Base-by-base conservation (phyloP, 2,329 filamentous ascomycete genomes). In the Pyricularia sp. region DNA sequence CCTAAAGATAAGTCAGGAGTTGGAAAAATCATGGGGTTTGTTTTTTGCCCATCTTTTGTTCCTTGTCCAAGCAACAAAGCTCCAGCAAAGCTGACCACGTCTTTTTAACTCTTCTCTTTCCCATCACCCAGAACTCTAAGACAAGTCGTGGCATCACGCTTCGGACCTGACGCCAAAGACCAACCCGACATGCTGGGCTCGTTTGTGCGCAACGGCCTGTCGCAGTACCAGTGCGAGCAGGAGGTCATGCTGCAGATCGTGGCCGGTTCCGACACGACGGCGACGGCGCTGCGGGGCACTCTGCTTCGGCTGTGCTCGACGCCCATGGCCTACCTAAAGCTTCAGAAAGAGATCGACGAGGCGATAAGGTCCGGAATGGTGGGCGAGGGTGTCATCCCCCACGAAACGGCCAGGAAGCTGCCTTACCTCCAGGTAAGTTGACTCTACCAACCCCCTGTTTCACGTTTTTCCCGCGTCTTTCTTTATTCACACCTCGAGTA, bases 231-330 rank as follows among this genome's bases (percentile, higher is more conserved):
- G 68, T 77, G 75, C 50, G 73, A 77, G 36, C 73, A 72, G 0
- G 78, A 79, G 69, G 71, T 70, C 0, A 69, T 76, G 3, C 73
- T 78, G 42, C 74, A 77, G 67, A 75, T 75, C 66, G 68, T 70
- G 30, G 76, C 71, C 59, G 76, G 72, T 25, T 83, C 83, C 1
- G 85, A 88, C 71, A 86, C 84, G 6, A 85, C 84, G 0, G 82
- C 85, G 0, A 83, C 80, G 0, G 79, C 81, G 0, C 78, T 87
- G 2, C 81, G 85, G 0, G 77, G 79, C 31, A 84, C 81, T 3
- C 70, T 87, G 68, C 78, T 86, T 26, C 80, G 83, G 73, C 74
- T 86, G 68, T 79, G 82, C 50, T 82, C 80, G 6, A 79, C 79
- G 12, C 83, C 83, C 0, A 76, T 76, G 1, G 78, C 82, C 0